Evolutionary conservation across 1,284 basidiomycete genomes (phyloP).

Genomic region (Ustilago shanxiensis): DNA sequence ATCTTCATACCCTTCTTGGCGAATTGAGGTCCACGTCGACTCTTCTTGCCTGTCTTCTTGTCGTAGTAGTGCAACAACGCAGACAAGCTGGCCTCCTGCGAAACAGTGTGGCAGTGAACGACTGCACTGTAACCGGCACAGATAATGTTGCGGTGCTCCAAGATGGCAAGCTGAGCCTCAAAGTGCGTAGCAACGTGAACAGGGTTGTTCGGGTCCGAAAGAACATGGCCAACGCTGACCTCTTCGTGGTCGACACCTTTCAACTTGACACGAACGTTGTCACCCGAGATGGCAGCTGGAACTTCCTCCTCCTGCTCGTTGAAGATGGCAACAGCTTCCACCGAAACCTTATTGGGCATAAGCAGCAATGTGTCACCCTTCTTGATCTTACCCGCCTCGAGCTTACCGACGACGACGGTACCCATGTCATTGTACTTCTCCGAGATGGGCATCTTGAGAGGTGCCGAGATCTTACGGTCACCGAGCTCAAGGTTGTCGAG

Average conservation of each 20-base stretch:
- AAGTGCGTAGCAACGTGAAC: constrained; percentile 67
- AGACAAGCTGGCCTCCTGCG: constrained; percentile 63
- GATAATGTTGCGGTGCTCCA: constrained; percentile 70
- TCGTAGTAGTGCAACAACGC: constrained; percentile 70
- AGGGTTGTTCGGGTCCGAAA: constrained; percentile 62
- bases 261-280: constrained; percentile 69
- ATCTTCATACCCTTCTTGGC: constrained; percentile 69
- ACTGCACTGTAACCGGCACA: constrained; percentile 68
- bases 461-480: constrained; percentile 67
- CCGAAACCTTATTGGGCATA: constrained; percentile 66
- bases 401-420: constrained; percentile 68
- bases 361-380: constrained; percentile 64
- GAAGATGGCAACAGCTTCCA: constrained; percentile 65
- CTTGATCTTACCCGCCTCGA: constrained; percentile 67
- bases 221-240: constrained; percentile 64
- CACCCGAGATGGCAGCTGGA: constrained; percentile 69
- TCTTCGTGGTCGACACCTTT: constrained; percentile 69
- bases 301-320: constrained; percentile 69
- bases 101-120: constrained; percentile 67
- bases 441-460: constrained; percentile 69
- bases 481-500: constrained; percentile 64
- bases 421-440: constrained; percentile 71
- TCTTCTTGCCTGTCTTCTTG: constrained; percentile 70
- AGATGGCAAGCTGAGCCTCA: constrained; percentile 69
- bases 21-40: constrained; percentile 66